These are phyloP conservation scores for Mucuna pruriens DNA, from an alignment of 306 rosid species.

Conservation along the genomic window DNA sequence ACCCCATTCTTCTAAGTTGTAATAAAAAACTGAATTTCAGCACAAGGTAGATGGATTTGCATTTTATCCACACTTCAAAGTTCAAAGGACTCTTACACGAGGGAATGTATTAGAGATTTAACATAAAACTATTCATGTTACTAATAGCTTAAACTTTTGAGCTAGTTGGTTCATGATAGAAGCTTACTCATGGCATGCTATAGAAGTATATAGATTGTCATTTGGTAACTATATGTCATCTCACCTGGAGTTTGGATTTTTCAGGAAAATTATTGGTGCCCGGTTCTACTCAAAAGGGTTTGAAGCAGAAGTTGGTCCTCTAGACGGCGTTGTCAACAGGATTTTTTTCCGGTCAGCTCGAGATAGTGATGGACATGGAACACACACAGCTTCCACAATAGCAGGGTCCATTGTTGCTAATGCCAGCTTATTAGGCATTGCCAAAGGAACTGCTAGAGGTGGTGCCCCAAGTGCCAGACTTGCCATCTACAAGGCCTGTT, in stretches of 20 bases:
- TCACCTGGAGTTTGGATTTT: constrained; percentile 21
- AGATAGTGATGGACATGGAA: constrained; percentile 72
- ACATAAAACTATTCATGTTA: not conserved
- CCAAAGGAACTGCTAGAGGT: constrained; percentile 71
- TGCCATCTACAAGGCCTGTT: constrained; percentile 76
- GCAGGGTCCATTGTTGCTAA: constrained; percentile 62
- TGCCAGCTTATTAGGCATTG: constrained; percentile 64
- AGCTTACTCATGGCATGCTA: not conserved
- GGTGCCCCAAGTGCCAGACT: constrained; percentile 71
- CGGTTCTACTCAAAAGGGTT: constrained; percentile 58
- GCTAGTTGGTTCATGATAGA: not conserved
- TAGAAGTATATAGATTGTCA: not conserved
- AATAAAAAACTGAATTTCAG: not conserved
- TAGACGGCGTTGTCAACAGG: constrained; percentile 41
- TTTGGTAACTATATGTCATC: not conserved
- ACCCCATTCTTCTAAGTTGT: not conserved
- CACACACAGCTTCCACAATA: constrained; percentile 77
- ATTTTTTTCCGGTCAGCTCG: constrained; percentile 61
- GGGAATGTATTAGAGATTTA: not conserved
- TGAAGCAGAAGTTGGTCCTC: constrained; percentile 58
- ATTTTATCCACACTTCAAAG: not conserved
- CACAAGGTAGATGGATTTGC: not conserved
- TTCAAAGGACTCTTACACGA: not conserved
- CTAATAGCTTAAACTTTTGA: not conserved
- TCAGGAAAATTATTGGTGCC: constrained; percentile 73